phyloP scores from a whole-genome alignment of 2,329 filamentous ascomycete species.

The Sporothrix euskadiensis region DNA sequence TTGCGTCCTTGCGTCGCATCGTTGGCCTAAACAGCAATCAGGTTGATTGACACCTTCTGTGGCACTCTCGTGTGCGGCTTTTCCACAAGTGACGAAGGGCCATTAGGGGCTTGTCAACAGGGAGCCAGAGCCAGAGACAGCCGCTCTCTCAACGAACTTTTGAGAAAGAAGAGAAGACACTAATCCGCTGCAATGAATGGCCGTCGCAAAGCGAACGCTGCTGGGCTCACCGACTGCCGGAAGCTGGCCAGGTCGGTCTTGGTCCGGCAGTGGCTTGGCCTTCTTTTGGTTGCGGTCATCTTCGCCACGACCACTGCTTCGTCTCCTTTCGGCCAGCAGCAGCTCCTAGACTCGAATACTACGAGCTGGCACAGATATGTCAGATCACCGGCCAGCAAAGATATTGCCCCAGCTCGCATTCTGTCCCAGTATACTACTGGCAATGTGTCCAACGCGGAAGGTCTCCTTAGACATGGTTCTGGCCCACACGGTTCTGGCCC shows the following conservation, averaged over 20 bases:
- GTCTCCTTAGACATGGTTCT: conserved; percentile 36
- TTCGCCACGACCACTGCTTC: conserved; percentile 11
- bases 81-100: not conserved
- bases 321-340: conserved; percentile 19
- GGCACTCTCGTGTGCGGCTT: not conserved
- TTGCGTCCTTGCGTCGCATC: not conserved
- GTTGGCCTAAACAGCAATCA: not conserved
- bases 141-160: not conserved
- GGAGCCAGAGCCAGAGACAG: not conserved
- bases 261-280: conserved; percentile 17
- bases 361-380: conserved; percentile 45
- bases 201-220: not conserved
- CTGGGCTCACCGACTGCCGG: not conserved
- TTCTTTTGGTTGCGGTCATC: not conserved
- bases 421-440: conserved; percentile 39
- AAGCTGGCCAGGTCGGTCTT: not conserved
- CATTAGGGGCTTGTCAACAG: not conserved
- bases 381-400: conserved; percentile 40
- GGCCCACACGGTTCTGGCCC: conserved; percentile 34
- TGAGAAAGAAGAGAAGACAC: not conserved
- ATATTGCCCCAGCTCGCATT: conserved; percentile 40
- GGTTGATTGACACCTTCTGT: not conserved
- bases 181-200: not conserved
- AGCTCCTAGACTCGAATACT: conserved; percentile 28
- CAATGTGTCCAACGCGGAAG: conserved; percentile 43